phyloP scores from a whole-genome alignment of 2,329 filamentous ascomycete species.

The Gnomoniopsis sp. region DNA sequence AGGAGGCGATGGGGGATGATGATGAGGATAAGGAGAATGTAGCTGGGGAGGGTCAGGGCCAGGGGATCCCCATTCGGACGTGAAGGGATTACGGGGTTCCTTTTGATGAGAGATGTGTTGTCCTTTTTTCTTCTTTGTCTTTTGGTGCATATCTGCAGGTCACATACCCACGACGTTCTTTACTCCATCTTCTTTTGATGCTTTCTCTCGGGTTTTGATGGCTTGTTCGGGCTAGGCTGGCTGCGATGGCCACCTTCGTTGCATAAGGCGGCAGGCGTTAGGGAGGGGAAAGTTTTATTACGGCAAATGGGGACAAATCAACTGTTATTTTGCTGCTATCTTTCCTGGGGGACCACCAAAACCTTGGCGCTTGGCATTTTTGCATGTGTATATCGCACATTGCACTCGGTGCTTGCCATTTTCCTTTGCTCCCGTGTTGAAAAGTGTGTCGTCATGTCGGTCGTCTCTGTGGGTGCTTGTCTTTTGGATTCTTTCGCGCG shows the following conservation, averaged over 20 bases:
- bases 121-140: too few relatives aligned
- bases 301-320: background rate
- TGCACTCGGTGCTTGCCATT: background rate
- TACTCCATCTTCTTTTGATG: background rate
- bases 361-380: background rate
- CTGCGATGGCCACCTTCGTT: background rate
- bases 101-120: too few relatives aligned
- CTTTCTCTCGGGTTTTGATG: background rate
- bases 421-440: background rate
- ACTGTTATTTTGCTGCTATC: background rate
- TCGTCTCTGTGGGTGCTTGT: background rate
- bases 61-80: slow-evolving; percentile 64
- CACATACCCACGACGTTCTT: background rate
- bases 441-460: background rate
- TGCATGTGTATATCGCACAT: background rate
- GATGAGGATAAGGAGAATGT: slow-evolving; percentile 22
- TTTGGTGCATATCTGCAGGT: background rate
- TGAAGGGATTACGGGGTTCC: slow-evolving; percentile 29
- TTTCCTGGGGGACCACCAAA: background rate
- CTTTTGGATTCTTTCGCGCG: background rate
- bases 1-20: slow-evolving; percentile 49
- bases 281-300: background rate
- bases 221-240: background rate
- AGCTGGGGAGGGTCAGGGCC: slow-evolving; percentile 26
- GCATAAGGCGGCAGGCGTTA: background rate